Conservation (phyloP, 2,329 filamentous ascomycete species). For the Myriosclerotinia duriaeana region DNA sequence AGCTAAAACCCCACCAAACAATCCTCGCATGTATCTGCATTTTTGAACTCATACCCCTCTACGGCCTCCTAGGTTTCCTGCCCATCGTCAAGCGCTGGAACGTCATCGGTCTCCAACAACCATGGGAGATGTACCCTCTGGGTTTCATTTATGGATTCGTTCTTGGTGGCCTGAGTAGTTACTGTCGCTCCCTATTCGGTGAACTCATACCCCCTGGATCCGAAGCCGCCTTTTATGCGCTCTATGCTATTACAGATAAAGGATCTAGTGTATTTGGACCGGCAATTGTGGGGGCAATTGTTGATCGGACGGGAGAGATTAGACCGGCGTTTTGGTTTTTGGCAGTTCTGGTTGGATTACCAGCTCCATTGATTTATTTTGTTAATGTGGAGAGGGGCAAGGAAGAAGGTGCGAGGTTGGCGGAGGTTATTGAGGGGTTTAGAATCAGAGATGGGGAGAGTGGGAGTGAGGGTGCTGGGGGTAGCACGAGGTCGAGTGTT, state of each 20-base stretch:
- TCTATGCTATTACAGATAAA: constrained; percentile 98
- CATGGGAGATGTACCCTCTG: constrained; percentile 95
- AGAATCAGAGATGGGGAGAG: constrained; percentile 20
- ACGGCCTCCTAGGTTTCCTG: constrained; percentile 84
- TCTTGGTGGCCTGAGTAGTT: constrained; percentile 85
- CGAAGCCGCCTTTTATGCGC: constrained; percentile 79
- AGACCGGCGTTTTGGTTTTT: constrained; percentile 89
- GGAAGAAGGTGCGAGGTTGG: constrained; percentile 63
- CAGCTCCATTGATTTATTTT: constrained; percentile 78
- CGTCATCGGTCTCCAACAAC: constrained; percentile 78
- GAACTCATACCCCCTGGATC: constrained; percentile 90
- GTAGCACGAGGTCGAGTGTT: neutral
- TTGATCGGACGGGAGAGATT: constrained; percentile 76
- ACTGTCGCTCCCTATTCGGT: constrained; percentile 87
- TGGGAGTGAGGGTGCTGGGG: constrained; percentile 2
- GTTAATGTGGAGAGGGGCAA: constrained; percentile 81
- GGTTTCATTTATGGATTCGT: constrained; percentile 90
- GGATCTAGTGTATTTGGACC: constrained; percentile 92
- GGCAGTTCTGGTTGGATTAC: constrained; percentile 74
- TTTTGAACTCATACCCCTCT: constrained; percentile 90
- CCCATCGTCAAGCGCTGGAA: constrained; percentile 74
- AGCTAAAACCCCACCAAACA: constrained; percentile 75
- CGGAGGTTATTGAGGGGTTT: constrained; percentile 40
- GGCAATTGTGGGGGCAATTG: constrained; percentile 87
- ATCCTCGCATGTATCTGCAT: constrained; percentile 84